Base-by-base conservation (phyloP, 805 yeast species). In the Starmera caribaea region DNA sequence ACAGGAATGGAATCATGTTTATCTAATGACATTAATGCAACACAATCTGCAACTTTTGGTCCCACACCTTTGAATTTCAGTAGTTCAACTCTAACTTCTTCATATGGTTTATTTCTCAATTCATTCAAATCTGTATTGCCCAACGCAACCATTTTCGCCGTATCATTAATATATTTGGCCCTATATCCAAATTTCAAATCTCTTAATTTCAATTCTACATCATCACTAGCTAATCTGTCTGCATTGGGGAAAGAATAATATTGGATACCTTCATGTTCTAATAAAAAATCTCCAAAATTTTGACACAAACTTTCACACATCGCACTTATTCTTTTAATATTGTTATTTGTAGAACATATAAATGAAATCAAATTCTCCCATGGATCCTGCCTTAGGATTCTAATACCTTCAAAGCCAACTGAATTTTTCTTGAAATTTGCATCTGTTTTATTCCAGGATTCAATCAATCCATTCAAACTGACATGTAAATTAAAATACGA, bases 41-140 rank as follows among this genome's bases (percentile, higher is more conserved):
- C 92, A 58, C 98, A 92, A 51, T 92, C 98, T 0, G 98, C 97
- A 2, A 92, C 97, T 61, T 92, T 92, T 1, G 97, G 97, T 0
- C 98, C 98, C 0, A 92, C 96, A 1, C 98, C 98, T 3, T 73
- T 67, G 49, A 83, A 81, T 44, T 73, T 68, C 46, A 81, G 65
- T 33, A 92, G 61, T 37, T 70, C 76, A 7, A 68, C 65, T 44
- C 78, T 82, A 2, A 80, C 79, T 6, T 66, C 71, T 35, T 62
- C 67, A 46, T 78, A 76, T 3, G 68, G 55, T 32, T 62, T 54
- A 1, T 57, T 45, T 9, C 88, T 62, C 44, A 81, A 62, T 1
- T 54, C 53, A 26, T 62, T 52, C n/a, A 52, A 46, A 33, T 71
- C 65, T 29, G 56, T 51, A 17, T 58, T 61, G 24, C 68, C 49